Evolutionary conservation across 2,329 filamentous ascomycete species (phyloP), one percentile per base, ranked within the genome.

Genomic region (Fusarium palustre): DNA sequence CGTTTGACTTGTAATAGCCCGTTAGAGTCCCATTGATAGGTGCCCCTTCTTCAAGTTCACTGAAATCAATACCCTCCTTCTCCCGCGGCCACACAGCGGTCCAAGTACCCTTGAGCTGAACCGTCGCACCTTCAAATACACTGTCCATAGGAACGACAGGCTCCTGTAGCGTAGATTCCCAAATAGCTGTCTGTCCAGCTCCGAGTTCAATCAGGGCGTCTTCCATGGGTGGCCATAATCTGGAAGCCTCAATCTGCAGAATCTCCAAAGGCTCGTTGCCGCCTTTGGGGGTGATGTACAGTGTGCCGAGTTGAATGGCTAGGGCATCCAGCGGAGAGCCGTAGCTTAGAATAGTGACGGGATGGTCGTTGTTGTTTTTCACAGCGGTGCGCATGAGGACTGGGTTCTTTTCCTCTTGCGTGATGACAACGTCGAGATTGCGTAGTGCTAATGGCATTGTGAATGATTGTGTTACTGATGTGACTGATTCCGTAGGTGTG

Each of bases 311-410:
- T 55, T 80, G 76, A 46, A 83, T 61, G 0, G 79, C 82, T 18
- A 82, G 53, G 0, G 77, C 74, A 66, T 85, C 83, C n/a, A 85
- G 75, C n/a, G 83, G 83, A 1, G 82, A 82, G 49, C 80, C 75
- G 76, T 83, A 85, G 5, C 70, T 74, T 36, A 85, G 77, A 24
- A 85, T 68, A 1, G 81, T 84, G 55, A 84, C 75, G 2, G 81
- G 72, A 7, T 68, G 57, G 4, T 75, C 67, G 55, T 80, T 76
- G 13, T 75, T 78, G 75, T 85, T 84, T 47, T 77, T 81, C 41
- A 84, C 79, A 3, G 73, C 75, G 41, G 81, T 70, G 12, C 74
- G 76, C 30, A 84, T 65, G 7, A 77, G 76, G 5, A 77, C 78
- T 20, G 81, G 78, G 46, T 79, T 77, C 18, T 79, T 77, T 41